These are phyloP conservation scores for Cladophialophora immunda DNA, from an alignment of 2,329 filamentous ascomycete species.

Conservation along the genomic window DNA sequence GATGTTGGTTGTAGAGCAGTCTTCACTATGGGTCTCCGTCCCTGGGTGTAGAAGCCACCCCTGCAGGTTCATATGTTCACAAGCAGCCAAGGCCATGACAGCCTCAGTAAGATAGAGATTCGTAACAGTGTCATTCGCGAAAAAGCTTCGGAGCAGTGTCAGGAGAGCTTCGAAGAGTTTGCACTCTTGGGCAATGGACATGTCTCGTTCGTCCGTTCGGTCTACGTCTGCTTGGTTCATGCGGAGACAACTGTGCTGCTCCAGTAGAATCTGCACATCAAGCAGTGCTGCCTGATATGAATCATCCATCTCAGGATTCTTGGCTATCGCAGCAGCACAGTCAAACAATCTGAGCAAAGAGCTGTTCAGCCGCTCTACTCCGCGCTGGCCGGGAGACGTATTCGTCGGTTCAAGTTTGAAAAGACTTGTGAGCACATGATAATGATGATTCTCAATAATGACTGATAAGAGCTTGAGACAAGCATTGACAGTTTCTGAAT, in stretches of 20 bases:
- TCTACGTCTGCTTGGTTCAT: conserved; percentile 56
- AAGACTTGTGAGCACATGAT: conserved; percentile 81
- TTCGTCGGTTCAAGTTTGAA: conserved; percentile 58
- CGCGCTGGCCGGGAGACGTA: conserved; percentile 65
- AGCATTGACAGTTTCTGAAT: conserved; percentile 87
- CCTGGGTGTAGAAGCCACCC: conserved; percentile 78
- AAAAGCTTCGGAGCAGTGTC: conserved; percentile 77
- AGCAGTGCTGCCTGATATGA: conserved; percentile 56
- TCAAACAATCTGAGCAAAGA: conserved; percentile 51
- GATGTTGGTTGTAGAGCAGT: conserved; percentile 49
- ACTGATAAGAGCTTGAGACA: conserved; percentile 87
- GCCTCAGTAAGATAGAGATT: conserved; percentile 88
- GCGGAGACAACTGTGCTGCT: conserved; percentile 40
- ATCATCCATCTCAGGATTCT: conserved; percentile 49
- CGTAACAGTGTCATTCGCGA: conserved; percentile 88
- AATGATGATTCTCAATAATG: conserved; percentile 85
- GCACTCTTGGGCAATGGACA: conserved; percentile 36
- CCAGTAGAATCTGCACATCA: conserved; percentile 44
- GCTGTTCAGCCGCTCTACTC: conserved; percentile 49
- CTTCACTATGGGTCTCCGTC: conserved; percentile 49
- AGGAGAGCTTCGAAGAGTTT: conserved; percentile 60
- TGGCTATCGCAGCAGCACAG: conserved; percentile 49
- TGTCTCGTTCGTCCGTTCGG: conserved; percentile 52
- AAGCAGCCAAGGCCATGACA: conserved; percentile 81
- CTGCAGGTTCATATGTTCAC: conserved; percentile 83